Conservation (phyloP, 2,329 filamentous ascomycete species). For the Hypoxylon sp. region DNA sequence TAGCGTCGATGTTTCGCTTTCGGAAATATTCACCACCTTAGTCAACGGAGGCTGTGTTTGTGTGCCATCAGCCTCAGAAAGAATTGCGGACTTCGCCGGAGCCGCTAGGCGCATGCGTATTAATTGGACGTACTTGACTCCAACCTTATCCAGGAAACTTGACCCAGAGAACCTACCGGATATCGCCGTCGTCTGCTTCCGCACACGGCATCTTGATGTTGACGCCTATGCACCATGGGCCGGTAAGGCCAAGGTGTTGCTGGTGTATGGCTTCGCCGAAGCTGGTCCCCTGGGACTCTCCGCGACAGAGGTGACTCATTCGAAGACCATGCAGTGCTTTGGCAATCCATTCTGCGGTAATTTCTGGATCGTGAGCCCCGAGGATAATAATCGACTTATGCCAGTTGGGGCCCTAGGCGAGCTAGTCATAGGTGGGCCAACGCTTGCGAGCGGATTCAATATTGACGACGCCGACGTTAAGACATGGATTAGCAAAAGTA, state of each 20-base stretch:
- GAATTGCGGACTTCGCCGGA: conserved; percentile 58
- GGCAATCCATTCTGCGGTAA: conserved; percentile 63
- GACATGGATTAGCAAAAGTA: conserved; percentile 42
- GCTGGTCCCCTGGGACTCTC: conserved; percentile 66
- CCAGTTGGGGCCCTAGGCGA: conserved; percentile 69
- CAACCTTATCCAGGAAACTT: conserved; percentile 61
- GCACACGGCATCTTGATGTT: conserved; percentile 63
- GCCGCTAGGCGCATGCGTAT: conserved; percentile 59
- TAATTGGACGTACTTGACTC: conserved; percentile 63
- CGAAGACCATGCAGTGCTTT: conserved; percentile 58
- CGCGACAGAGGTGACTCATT: conserved; percentile 58
- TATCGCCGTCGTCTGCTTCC: conserved; percentile 54
- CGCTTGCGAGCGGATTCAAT: conserved; percentile 58
- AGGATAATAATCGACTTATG: conserved; percentile 64
- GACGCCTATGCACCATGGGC: conserved; percentile 64
- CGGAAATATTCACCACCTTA: conserved; percentile 66
- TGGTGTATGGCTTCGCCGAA: conserved; percentile 66
- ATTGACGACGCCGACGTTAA: conserved; percentile 50
- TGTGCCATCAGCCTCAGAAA: conserved; percentile 60
- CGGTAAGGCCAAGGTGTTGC: conserved; percentile 60
- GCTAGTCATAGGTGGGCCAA: conserved; percentile 71
- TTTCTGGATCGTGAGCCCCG: conserved; percentile 66
- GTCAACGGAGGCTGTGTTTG: conserved; percentile 66
- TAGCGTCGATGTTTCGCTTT: conserved; percentile 66
- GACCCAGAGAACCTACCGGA: conserved; percentile 47